These are phyloP conservation scores for Candida lessepsii DNA, from an alignment of 805 yeast species.

Conservation along the genomic window DNA sequence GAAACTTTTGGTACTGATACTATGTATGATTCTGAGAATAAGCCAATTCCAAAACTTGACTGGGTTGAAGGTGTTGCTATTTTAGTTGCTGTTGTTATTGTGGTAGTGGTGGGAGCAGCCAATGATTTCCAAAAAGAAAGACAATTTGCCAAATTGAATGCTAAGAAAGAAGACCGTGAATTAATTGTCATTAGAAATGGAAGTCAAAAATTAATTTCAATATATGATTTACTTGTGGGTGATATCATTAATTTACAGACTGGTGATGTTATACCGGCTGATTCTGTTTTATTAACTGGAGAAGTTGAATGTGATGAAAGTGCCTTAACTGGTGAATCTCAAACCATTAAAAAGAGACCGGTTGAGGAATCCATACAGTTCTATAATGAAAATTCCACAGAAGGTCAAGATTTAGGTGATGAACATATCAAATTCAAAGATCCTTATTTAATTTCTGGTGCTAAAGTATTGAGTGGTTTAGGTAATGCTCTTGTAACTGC, in stretches of 20 bases:
- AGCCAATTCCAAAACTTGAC: slow-evolving; percentile 77
- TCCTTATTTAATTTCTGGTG: slow-evolving; percentile 87
- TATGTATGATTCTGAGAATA: slow-evolving; percentile 75
- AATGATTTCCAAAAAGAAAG: slow-evolving; percentile 96
- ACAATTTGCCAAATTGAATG: slow-evolving; percentile 84
- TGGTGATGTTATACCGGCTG: slow-evolving; percentile 93
- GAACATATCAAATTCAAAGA: slow-evolving; percentile 52
- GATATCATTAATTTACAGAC: slow-evolving; percentile 82
- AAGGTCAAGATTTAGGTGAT: slow-evolving; percentile 41
- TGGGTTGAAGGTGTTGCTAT: slow-evolving; percentile 99
- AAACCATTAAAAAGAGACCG: slow-evolving; percentile 69
- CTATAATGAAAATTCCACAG: slow-evolving; percentile 26
- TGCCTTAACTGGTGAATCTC: slow-evolving; percentile 91
- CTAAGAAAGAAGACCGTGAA: slow-evolving; percentile 81
- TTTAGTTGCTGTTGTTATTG: slow-evolving; percentile 84
- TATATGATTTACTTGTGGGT: slow-evolving; percentile 80
- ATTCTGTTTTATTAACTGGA: slow-evolving; percentile 72
- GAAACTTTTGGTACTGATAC: slow-evolving; percentile 86
- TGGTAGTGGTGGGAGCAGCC: slow-evolving; percentile 90
- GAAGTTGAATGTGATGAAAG: slow-evolving; percentile 88
- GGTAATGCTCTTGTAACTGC: slow-evolving; percentile 87
- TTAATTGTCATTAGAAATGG: slow-evolving; percentile 76
- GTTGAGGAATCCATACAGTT: slow-evolving; percentile 42
- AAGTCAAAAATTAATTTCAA: slow-evolving; percentile 61
- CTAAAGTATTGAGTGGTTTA: slow-evolving; percentile 81